Percentiles rank a stretch among this genome's conserved stretches.
These are phyloP conservation scores for Pinus taeda DNA, from an alignment of 75 land plant species.

Conservation along the genomic window DNA sequence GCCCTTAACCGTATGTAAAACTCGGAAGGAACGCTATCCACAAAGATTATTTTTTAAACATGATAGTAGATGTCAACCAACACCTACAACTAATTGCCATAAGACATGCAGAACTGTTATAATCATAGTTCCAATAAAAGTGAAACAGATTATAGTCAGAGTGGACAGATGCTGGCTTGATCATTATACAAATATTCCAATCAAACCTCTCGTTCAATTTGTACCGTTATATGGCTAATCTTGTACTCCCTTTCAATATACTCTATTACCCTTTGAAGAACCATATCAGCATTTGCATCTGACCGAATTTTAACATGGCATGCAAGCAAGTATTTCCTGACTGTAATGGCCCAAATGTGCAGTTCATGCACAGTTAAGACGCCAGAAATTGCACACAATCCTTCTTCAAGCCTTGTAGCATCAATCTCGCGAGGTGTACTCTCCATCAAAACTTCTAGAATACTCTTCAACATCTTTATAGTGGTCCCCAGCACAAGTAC, in stretches of 20 bases:
- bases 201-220: slow-evolving; percentile 35
- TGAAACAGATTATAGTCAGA: too few relatives aligned
- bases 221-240: slow-evolving; percentile 48
- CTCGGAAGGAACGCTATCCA: too few relatives aligned
- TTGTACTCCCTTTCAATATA: slow-evolving; percentile 30
- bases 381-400: slow-evolving; percentile 51
- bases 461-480: slow-evolving; percentile 37
- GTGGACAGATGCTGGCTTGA: too few relatives aligned
- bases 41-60: too few relatives aligned
- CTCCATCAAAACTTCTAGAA: slow-evolving; percentile 84
- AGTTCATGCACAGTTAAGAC: slow-evolving; percentile 51
- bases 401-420: slow-evolving; percentile 65
- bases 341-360: slow-evolving; percentile 54
- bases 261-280: slow-evolving; percentile 27
- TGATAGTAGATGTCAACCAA: too few relatives aligned
- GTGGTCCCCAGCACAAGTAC: slow-evolving; percentile 46
- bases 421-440: slow-evolving; percentile 88
- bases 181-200: not conserved
- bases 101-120: too few relatives aligned
- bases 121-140: too few relatives aligned
- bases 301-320: slow-evolving; percentile 41
- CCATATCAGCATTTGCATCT: slow-evolving; percentile 36
- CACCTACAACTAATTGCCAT: too few relatives aligned
- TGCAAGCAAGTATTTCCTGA: slow-evolving; percentile 42
- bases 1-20: too few relatives aligned